Evolutionary conservation across 768 basidiomycete species (phyloP).

Genomic region (Thelephora ganbajun): DNA sequence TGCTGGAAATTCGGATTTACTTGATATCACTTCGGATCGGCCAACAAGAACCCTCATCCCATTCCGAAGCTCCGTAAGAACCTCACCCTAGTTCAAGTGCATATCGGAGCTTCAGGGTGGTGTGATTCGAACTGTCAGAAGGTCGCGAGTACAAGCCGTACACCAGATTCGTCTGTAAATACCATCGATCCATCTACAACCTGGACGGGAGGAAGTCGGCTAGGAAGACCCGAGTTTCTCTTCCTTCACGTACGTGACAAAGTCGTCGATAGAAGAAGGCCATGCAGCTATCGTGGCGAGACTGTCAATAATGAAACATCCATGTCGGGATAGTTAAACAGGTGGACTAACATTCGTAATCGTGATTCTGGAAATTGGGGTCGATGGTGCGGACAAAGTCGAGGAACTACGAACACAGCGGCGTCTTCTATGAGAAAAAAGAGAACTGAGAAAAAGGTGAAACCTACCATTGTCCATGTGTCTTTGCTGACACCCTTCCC

Average conservation of each 20-base stretch:
- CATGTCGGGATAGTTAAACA: background rate
- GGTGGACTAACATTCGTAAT: conserved; percentile 47
- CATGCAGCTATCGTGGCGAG: conserved; percentile 45
- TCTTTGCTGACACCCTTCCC: conserved; percentile 77
- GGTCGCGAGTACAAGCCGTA: too few relatives aligned
- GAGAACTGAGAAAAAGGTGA: background rate
- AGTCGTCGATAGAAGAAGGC: conserved; percentile 81
- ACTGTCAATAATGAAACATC: conserved; percentile 2
- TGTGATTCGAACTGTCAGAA: too few relatives aligned
- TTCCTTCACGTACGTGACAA: conserved; percentile 52
- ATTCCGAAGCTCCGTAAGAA: too few relatives aligned
- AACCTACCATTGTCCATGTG: conserved; percentile 74
- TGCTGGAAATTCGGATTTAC: too few relatives aligned
- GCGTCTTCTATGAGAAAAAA: background rate
- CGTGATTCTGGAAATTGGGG: conserved; percentile 55
- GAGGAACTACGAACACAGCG: conserved; percentile 37
- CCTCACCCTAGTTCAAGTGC: too few relatives aligned
- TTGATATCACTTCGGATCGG: too few relatives aligned
- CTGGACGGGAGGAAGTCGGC: too few relatives aligned
- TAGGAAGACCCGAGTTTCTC: conserved; percentile 7
- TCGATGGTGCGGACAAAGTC: conserved; percentile 72
- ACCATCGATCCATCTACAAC: too few relatives aligned
- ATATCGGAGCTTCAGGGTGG: too few relatives aligned
- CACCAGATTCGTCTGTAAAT: too few relatives aligned
- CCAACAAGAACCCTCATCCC: too few relatives aligned